Evolutionary conservation across 2,329 filamentous ascomycete genomes (phyloP).

Genomic region (Tolypocladium paradoxum): DNA sequence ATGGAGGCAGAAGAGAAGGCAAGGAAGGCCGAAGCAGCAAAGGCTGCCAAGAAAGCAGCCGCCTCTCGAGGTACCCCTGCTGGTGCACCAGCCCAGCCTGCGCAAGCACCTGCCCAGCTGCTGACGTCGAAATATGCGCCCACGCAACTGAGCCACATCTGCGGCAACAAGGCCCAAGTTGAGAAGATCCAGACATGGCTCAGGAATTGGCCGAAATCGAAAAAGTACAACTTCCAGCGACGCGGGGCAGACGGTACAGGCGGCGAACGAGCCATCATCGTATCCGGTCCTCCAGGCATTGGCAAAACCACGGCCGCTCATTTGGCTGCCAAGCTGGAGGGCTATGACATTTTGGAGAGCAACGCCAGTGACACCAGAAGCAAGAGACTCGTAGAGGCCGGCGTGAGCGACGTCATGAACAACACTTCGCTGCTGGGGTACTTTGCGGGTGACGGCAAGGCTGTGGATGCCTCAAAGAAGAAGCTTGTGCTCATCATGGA

Average conservation of each 20-base stretch:
- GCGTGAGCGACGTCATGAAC: slow-evolving; percentile 81
- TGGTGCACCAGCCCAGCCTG: slow-evolving; percentile 23
- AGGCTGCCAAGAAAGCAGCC: slow-evolving; percentile 34
- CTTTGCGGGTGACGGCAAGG: slow-evolving; percentile 75
- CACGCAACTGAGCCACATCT: slow-evolving; percentile 74
- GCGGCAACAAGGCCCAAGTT: slow-evolving; percentile 83
- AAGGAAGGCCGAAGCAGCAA: slow-evolving; percentile 41
- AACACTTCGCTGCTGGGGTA: slow-evolving; percentile 88
- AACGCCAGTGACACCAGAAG: slow-evolving; percentile 94
- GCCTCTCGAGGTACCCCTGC: slow-evolving; percentile 14
- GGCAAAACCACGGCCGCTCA: slow-evolving; percentile 97
- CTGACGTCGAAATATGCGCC: slow-evolving; percentile 97
- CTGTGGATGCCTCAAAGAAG: slow-evolving; percentile 71
- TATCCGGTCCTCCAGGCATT: slow-evolving; percentile 90
- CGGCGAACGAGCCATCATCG: slow-evolving; percentile 76
- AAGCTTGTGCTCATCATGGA: slow-evolving; percentile 98
- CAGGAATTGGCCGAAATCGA: slow-evolving; percentile 66
- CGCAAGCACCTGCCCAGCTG: slow-evolving; percentile 51
- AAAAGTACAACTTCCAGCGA: slow-evolving; percentile 71
- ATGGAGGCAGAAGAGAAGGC: slow-evolving; percentile 73
- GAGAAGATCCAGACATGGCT: slow-evolving; percentile 88
- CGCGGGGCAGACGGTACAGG: slow-evolving; percentile 78
- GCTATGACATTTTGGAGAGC: slow-evolving; percentile 86
- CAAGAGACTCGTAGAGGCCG: slow-evolving; percentile 87
- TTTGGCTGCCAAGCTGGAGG: slow-evolving; percentile 82